Percentiles rank a stretch among this genome's conserved stretches.
Conservation (phyloP, 441 rosid species). For the Dalechampia spathulata region DNA sequence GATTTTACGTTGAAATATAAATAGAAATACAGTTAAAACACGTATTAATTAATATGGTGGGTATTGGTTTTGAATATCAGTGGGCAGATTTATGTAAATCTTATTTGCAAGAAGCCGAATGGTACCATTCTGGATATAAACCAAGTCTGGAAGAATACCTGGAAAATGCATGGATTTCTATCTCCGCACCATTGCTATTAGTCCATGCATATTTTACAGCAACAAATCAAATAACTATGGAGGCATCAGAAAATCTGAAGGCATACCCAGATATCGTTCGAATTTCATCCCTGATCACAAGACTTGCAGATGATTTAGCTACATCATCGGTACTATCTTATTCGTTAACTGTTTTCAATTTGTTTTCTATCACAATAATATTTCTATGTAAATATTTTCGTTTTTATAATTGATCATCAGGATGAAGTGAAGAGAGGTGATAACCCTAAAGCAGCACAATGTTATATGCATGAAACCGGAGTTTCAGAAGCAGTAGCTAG, state of each 20-base stretch:
- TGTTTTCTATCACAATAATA: no score
- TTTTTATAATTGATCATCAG: not conserved
- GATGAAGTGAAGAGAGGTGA: conserved; percentile 8
- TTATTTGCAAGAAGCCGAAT: conserved; percentile 12
- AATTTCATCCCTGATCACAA: conserved; percentile 2
- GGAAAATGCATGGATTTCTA: conserved; percentile 10
- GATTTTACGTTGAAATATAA: no score
- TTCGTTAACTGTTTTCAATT: not conserved
- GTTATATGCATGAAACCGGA: conserved; percentile 5
- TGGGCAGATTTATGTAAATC: conserved; percentile 11
- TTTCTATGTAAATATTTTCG: no score
- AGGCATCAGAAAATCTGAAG: not conserved
- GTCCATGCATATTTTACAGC: not conserved
- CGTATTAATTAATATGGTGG: no score
- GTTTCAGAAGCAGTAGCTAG: not conserved
- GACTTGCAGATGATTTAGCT: conserved; percentile 14
- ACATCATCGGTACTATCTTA: conserved; percentile 4
- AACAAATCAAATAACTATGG: conserved; percentile 1
- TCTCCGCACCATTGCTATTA: conserved; percentile 1
- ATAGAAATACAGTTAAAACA: no score
- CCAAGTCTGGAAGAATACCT: conserved; percentile 11
- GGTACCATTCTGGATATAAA: conserved; percentile 8
- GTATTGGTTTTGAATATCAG: conserved; percentile 1
- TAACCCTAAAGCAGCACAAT: conserved; percentile 6
- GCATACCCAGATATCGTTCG: conserved; percentile 1